These are phyloP conservation scores for Cryoendolithus antarcticus DNA, from an alignment of 2,329 filamentous ascomycete genomes.

Conservation along the genomic window DNA sequence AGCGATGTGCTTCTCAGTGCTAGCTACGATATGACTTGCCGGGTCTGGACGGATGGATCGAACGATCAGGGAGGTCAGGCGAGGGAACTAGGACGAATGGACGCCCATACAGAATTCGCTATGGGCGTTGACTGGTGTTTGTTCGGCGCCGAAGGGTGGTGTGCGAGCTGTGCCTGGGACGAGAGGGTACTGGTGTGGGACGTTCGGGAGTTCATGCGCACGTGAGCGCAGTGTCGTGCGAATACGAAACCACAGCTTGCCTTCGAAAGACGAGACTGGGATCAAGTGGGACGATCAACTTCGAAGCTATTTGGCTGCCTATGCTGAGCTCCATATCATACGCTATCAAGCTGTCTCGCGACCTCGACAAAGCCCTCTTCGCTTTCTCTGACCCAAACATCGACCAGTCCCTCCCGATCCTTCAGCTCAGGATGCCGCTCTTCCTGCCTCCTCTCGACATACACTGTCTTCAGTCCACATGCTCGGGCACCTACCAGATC, in stretches of 20 bases:
- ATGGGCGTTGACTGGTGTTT: constrained; percentile 97
- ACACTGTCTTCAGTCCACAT: constrained; percentile 57
- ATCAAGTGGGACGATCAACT: no score
- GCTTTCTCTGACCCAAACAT: constrained; percentile 45
- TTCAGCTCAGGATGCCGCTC: constrained; percentile 47
- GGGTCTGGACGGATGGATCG: constrained; percentile 81
- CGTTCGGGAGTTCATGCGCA: constrained; percentile 52
- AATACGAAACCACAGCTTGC: no score
- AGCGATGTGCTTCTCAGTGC: constrained; percentile 75
- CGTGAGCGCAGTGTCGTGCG: constrained; percentile 8
- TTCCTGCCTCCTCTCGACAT: constrained; percentile 57
- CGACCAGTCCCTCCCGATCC: constrained; percentile 49
- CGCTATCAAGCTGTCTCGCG: constrained; percentile 25
- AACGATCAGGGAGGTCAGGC: constrained; percentile 27
- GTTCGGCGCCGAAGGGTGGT: constrained; percentile 92
- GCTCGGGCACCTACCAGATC: constrained; percentile 56
- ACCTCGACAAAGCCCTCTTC: constrained; percentile 38
- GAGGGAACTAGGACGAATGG: constrained; percentile 74
- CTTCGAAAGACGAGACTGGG: no score
- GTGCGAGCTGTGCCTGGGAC: constrained; percentile 89
- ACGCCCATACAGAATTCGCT: constrained; percentile 85
- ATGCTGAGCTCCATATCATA: no score
- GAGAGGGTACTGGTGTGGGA: constrained; percentile 88
- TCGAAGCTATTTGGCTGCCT: no score
- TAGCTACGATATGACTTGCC: constrained; percentile 96